Percentiles rank a stretch among this genome's conserved stretches.
Evolutionary conservation across 2,329 filamentous ascomycete genomes (phyloP).

Genomic region (Gnomoniopsis smithogilvyi): DNA sequence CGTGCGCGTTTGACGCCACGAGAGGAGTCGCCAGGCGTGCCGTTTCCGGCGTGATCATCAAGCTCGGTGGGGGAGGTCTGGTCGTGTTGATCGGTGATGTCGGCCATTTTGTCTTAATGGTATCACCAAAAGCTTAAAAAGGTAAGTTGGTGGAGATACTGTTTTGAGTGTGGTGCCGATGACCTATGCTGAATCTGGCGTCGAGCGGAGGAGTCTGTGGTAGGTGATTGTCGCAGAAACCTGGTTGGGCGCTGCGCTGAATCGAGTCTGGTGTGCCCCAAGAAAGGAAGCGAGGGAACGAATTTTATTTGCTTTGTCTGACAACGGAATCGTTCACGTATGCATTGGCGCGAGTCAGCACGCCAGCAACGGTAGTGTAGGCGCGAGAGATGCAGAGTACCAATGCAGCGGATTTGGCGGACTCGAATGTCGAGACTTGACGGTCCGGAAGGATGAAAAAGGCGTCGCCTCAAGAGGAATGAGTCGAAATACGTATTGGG

Average conservation of each 20-base stretch:
- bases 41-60: conserved; percentile 70
- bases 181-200: conserved; percentile 65
- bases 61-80: conserved; percentile 71
- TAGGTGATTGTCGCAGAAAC: conserved; percentile 50
- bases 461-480: conserved; percentile 20
- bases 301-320: conserved; percentile 37
- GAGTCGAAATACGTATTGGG: conserved; percentile 30
- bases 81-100: conserved; percentile 75
- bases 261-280: conserved; percentile 44
- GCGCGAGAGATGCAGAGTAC: conserved; percentile 2
- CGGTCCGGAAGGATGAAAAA: conserved; percentile 15
- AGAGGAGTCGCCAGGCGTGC: conserved; percentile 62
- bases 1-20: conserved; percentile 90
- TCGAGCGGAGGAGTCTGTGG: conserved; percentile 47
- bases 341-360: conserved; percentile 26
- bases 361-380: conserved; percentile 14
- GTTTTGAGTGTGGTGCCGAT: conserved; percentile 63
- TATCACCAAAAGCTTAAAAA: conserved; percentile 51
- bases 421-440: conserved; percentile 9
- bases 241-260: conserved; percentile 49
- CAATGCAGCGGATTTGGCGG: not conserved
- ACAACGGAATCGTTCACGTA: conserved; percentile 26
- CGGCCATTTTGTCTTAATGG: conserved; percentile 60
- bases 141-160: conserved; percentile 60
- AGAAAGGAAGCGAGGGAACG: conserved; percentile 45